These are phyloP conservation scores for Solanum sitiens DNA, from an alignment of 257 asterid genomes.

Conservation along the genomic window DNA sequence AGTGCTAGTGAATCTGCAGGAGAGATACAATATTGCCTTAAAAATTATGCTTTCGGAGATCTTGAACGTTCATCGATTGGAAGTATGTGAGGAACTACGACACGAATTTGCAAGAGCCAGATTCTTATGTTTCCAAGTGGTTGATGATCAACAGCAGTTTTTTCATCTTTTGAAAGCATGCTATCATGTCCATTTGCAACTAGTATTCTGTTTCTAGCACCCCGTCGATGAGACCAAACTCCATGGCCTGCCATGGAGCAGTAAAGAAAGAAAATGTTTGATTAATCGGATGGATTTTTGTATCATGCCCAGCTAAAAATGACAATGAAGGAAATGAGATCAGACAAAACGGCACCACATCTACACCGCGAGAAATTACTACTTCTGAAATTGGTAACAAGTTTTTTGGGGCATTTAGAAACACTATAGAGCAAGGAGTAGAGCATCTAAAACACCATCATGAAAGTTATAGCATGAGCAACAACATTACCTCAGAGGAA, in stretches of 20 bases:
- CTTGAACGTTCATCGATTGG: not conserved
- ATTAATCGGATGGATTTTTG: not conserved
- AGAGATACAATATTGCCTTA: not conserved
- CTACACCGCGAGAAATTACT: not conserved
- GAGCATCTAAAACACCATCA: not conserved
- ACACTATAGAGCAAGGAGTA: not conserved
- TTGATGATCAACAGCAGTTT: not conserved
- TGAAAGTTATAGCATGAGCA: constrained; percentile 1
- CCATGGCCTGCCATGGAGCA: constrained; percentile 61
- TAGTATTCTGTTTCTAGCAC: constrained; percentile 77
- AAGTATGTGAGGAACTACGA: not conserved
- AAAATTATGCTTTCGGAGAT: not conserved
- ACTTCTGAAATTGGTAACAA: not conserved
- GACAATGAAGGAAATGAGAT: not conserved
- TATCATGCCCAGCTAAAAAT: not conserved
- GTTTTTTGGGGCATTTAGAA: not conserved
- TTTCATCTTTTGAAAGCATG: not conserved
- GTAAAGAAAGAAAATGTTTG: not conserved
- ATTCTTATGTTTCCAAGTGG: not conserved
- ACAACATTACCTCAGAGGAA: constrained; percentile 63
- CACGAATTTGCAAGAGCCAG: not conserved
- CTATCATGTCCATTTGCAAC: not conserved
- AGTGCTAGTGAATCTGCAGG: not conserved
- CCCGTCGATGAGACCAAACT: constrained; percentile 90
- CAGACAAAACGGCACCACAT: not conserved